Evolutionary conservation across 805 yeast species (phyloP).

Genomic region (Geotrichum ghanense): DNA sequence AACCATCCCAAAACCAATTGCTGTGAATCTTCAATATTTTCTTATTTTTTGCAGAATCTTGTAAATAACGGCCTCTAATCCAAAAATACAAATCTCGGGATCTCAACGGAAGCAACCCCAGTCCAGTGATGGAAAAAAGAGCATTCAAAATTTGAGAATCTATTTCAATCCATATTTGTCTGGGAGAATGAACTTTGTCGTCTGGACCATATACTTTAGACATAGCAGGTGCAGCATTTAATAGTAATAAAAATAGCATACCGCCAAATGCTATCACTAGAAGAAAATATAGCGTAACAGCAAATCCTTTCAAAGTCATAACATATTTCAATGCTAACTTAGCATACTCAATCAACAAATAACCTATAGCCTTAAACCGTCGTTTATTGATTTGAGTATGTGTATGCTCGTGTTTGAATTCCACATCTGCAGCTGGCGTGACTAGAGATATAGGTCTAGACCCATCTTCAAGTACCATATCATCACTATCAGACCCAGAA

Average conservation of each 20-base stretch:
- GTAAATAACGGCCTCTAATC: slow-evolving; percentile 7
- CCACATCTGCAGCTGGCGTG: slow-evolving; percentile 1
- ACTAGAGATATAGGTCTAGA: neutral
- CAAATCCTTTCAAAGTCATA: slow-evolving; percentile 9
- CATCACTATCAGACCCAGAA: neutral
- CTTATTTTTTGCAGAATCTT: slow-evolving; percentile 3
- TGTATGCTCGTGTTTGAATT: slow-evolving; percentile 1
- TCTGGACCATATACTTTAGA: slow-evolving; percentile 10
- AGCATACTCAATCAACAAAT: neutral
- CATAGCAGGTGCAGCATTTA: slow-evolving; percentile 16
- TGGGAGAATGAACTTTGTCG: slow-evolving; percentile 9
- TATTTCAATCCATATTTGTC: slow-evolving; percentile 15
- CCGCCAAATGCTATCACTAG: slow-evolving; percentile 16
- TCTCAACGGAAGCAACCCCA: slow-evolving; percentile 14
- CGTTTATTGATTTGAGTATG: neutral
- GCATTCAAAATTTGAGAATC: slow-evolving; percentile 15
- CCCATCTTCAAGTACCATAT: too few relatives aligned
- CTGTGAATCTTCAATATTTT: slow-evolving; percentile 7
- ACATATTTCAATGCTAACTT: neutral
- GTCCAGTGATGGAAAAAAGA: slow-evolving; percentile 14
- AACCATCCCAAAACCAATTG: slow-evolving; percentile 10
- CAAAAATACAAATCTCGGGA: slow-evolving; percentile 11
- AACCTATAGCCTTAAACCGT: neutral
- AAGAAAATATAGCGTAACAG: slow-evolving; percentile 9
- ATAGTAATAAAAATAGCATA: slow-evolving; percentile 14